Conservation (phyloP, 2,329 filamentous ascomycete species). For the Alternaria ventricosa region DNA sequence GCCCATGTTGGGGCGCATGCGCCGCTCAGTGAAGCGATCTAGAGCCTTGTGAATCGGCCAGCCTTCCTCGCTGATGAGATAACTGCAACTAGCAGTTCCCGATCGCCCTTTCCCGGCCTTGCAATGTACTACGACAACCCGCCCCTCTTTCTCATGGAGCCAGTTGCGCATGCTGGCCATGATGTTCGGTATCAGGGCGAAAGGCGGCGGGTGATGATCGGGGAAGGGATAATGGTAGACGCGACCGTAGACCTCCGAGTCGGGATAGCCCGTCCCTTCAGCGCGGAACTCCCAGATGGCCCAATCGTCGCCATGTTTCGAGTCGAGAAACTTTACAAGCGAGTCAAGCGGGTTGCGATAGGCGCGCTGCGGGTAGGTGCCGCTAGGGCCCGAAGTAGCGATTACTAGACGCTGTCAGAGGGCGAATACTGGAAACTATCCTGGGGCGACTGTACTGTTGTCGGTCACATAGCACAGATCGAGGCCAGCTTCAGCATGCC, state of each 20-base stretch:
- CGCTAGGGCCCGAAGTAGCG: constrained; percentile 84
- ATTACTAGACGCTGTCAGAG: constrained; percentile 60
- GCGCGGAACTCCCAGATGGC: constrained; percentile 98
- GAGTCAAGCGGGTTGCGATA: constrained; percentile 93
- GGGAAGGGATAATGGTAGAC: constrained; percentile 95
- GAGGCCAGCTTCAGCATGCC: constrained; percentile 84
- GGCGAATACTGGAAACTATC: background rate
- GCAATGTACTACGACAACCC: constrained; percentile 92
- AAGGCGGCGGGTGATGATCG: constrained; percentile 95
- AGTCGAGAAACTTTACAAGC: constrained; percentile 86
- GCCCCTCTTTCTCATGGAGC: constrained; percentile 61
- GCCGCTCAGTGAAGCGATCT: constrained; percentile 74
- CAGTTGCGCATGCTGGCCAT: constrained; percentile 93
- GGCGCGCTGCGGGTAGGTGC: constrained; percentile 86
- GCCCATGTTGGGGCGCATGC: constrained; percentile 90
- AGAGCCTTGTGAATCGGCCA: constrained; percentile 71
- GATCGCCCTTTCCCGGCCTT: constrained; percentile 96
- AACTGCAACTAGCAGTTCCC: constrained; percentile 85
- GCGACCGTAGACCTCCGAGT: constrained; percentile 82
- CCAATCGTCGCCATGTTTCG: constrained; percentile 81
- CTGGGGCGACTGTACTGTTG: constrained; percentile 61
- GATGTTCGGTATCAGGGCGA: constrained; percentile 84
- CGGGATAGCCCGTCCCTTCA: constrained; percentile 94
- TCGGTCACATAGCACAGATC: constrained; percentile 97
- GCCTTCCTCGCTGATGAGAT: constrained; percentile 85